A percentile compares a stretch with the other conserved stretches of the same genome.
Evolutionary conservation across 768 basidiomycete species (phyloP).

Genomic region (Xanthoconium purpureum): DNA sequence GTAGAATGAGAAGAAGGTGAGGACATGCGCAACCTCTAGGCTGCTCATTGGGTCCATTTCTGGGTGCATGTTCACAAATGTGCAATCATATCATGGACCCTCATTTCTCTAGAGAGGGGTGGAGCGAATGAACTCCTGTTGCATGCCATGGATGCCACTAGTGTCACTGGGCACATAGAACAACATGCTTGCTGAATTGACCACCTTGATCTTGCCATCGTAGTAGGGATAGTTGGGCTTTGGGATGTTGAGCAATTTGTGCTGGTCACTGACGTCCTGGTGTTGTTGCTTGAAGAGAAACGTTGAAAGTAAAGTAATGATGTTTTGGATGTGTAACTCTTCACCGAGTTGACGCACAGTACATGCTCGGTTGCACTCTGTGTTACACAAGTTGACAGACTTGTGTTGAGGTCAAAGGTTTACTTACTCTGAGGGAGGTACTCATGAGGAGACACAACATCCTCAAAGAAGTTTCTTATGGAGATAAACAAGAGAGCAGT

Average conservation of each 20-base stretch:
- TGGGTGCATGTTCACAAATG: constrained; percentile 16
- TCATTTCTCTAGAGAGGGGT: not conserved
- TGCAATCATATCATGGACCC: constrained; percentile 12
- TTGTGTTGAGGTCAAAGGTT: too few species aligned
- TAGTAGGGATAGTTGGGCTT: not conserved
- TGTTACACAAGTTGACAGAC: too few species aligned
- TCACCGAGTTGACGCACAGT: too few species aligned
- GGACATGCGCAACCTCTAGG: constrained; percentile 13
- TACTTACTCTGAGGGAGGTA: too few species aligned
- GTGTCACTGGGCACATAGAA: not conserved
- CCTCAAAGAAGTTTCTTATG: too few species aligned
- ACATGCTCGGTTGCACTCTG: too few species aligned
- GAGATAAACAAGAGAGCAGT: too few species aligned
- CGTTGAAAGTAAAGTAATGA: too few species aligned
- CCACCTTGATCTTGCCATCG: not conserved
- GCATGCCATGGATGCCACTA: not conserved
- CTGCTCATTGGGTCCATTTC: constrained; percentile 12
- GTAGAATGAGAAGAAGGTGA: constrained; percentile 25
- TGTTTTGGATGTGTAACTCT: too few species aligned
- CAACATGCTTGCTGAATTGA: not conserved
- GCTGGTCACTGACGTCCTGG: not conserved
- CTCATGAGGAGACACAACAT: too few species aligned
- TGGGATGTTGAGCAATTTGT: not conserved
- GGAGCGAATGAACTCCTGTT: not conserved
- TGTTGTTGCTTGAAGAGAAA: not conserved